Percentiles rank a stretch among this genome's conserved stretches.
These are phyloP conservation scores for Metschnikowia hibisci DNA, from an alignment of 805 yeast genomes.

Conservation along the genomic window DNA sequence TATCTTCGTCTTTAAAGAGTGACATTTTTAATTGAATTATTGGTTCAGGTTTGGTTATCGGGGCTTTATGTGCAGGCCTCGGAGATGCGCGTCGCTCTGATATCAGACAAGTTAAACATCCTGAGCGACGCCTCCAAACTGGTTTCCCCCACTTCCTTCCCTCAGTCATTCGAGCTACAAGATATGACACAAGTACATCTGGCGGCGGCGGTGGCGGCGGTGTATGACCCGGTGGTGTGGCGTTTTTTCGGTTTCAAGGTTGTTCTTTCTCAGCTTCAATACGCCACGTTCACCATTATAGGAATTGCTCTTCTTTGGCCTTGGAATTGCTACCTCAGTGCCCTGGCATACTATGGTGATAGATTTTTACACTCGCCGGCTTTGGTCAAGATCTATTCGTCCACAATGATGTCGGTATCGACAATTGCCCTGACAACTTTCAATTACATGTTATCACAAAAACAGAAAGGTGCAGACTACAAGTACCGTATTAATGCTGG, in stretches of 20 bases:
- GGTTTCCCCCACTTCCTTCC: not conserved
- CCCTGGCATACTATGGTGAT: constrained; percentile 72
- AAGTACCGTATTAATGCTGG: constrained; percentile 58
- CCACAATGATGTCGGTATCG: constrained; percentile 85
- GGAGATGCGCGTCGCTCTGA: not conserved
- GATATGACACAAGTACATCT: constrained; percentile 5
- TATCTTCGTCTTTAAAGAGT: too few species aligned
- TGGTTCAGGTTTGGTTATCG: not conserved
- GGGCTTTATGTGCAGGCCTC: not conserved
- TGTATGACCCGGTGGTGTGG: constrained; percentile 23
- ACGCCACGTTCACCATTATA: constrained; percentile 57
- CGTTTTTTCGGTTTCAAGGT: constrained; percentile 7
- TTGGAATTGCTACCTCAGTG: constrained; percentile 84
- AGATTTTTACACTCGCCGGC: constrained; percentile 50
- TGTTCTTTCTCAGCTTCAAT: constrained; percentile 36
- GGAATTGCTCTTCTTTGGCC: constrained; percentile 92
- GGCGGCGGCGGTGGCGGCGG: constrained; percentile 1
- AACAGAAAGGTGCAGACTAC: constrained; percentile 60
- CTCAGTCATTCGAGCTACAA: constrained; percentile 6
- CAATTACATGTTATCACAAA: constrained; percentile 60
- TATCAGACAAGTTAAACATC: not conserved
- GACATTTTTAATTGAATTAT: too few species aligned
- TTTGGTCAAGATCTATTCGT: constrained; percentile 59
- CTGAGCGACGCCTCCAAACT: too few species aligned
- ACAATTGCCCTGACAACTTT: constrained; percentile 61